Evolutionary conservation across 2,329 filamentous ascomycete genomes (phyloP).

Genomic region (Colletotrichum cordylinicola): DNA sequence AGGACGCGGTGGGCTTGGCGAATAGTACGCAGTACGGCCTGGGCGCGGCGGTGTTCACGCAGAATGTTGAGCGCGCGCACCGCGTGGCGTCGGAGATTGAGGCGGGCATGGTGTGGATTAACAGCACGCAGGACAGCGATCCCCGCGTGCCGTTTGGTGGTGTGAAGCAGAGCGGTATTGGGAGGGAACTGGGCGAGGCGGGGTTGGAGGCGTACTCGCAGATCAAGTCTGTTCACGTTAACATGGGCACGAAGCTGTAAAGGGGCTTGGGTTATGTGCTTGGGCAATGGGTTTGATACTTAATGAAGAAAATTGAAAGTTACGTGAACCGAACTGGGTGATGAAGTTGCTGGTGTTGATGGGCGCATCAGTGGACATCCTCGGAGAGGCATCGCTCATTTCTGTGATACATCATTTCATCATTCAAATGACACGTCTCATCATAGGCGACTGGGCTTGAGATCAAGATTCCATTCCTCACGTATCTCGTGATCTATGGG

Average conservation of each 20-base stretch:
- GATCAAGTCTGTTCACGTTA: slow-evolving; percentile 51
- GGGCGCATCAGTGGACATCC: not conserved
- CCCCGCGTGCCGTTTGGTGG: slow-evolving; percentile 51
- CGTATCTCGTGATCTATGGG: not conserved
- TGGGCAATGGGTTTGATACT: not conserved
- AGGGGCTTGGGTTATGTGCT: not conserved
- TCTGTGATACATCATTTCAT: not conserved
- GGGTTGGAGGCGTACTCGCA: slow-evolving; percentile 49
- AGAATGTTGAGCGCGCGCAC: slow-evolving; percentile 57
- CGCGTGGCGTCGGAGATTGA: slow-evolving; percentile 61
- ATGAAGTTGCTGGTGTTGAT: not conserved
- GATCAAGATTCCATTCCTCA: accelerated
- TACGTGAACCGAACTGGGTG: not conserved
- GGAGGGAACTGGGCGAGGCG: slow-evolving; percentile 50
- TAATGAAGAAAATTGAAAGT: not conserved
- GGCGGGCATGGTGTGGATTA: slow-evolving; percentile 63
- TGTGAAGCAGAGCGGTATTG: slow-evolving; percentile 55
- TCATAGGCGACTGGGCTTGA: not conserved
- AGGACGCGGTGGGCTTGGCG: slow-evolving; percentile 47
- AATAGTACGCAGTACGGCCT: slow-evolving; percentile 66
- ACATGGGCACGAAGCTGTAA: slow-evolving; percentile 31
- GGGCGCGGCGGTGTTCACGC: slow-evolving; percentile 66
- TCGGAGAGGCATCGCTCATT: accelerated
- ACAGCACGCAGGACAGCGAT: slow-evolving; percentile 51
- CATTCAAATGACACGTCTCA: accelerated